Conservation (phyloP, 805 yeast species). For the Hemisphaericaspora nanyangensis region DNA sequence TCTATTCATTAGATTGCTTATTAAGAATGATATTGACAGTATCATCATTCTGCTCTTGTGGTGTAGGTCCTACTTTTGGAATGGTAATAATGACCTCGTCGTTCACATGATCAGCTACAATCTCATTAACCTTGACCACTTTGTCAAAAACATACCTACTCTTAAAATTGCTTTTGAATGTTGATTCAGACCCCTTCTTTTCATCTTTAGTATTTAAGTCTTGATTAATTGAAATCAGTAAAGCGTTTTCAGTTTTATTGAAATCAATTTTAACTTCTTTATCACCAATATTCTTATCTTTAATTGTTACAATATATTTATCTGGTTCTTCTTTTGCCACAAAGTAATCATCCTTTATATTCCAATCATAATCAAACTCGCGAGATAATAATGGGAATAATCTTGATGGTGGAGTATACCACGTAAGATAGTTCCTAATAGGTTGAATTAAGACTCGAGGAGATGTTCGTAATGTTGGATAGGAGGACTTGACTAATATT, state of each 20-base stretch:
- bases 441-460: not conserved
- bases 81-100: constrained; percentile 1
- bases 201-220: constrained; percentile 1
- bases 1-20: too few species aligned
- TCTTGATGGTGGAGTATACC: not conserved
- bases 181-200: not conserved
- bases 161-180: not conserved
- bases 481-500: too few species aligned
- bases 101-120: constrained; percentile 1
- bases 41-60: not conserved
- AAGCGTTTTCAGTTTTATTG: not conserved
- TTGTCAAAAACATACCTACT: constrained; percentile 2
- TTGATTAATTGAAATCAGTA: not conserved
- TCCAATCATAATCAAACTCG: constrained; percentile 1
- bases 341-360: not conserved
- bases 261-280: constrained; percentile 1
- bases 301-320: not conserved
- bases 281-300: not conserved
- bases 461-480: not conserved
- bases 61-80: not conserved
- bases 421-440: not conserved
- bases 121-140: not conserved
- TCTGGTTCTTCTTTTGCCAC: not conserved
- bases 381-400: not conserved
- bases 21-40: not conserved